These are phyloP conservation scores for Phytopythium ostracodes DNA, from an alignment of 352 stramenopile species.

Conservation along the genomic window DNA sequence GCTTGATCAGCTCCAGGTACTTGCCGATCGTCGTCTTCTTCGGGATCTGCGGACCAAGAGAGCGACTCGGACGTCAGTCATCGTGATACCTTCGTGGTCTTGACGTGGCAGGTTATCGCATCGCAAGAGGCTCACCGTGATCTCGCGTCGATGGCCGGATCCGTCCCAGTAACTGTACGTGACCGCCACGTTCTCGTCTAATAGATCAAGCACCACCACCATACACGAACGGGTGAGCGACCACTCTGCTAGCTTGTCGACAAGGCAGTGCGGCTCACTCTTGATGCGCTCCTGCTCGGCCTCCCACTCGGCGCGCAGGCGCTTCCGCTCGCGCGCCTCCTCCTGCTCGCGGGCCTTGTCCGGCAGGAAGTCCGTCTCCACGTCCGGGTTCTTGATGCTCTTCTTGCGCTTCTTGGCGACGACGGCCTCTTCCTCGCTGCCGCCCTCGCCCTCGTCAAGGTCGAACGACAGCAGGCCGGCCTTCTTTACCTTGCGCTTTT, in stretches of 20 bases:
- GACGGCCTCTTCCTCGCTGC: conserved; percentile 17
- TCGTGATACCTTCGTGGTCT: not conserved
- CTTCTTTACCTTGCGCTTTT: conserved; percentile 78
- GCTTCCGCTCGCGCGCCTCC: conserved; percentile 66
- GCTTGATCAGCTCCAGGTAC: conserved; percentile 82
- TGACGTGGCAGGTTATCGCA: not conserved
- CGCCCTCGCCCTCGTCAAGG: conserved; percentile 65
- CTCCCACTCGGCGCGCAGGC: conserved; percentile 91
- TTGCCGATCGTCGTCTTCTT: conserved; percentile 93
- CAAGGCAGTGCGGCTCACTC: conserved; percentile 31
- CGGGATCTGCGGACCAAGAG: conserved; percentile 32
- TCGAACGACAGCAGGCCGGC: conserved; percentile 76
- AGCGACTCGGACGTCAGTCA: not conserved
- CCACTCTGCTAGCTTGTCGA: not conserved
- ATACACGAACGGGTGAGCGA: not conserved
- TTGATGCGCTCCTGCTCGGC: conserved; percentile 92
- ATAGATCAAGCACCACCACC: not conserved
- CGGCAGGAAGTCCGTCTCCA: conserved; percentile 94
- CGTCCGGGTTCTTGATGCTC: conserved; percentile 90
- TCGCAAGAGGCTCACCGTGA: conserved; percentile 51
- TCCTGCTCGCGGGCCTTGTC: conserved; percentile 90
- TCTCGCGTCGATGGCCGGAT: conserved; percentile 91
- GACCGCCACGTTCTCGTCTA: conserved; percentile 91
- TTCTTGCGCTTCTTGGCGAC: conserved; percentile 47
- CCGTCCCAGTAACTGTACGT: conserved; percentile 99